Evolutionary conservation across 1,284 basidiomycete genomes (phyloP).

Genomic region (Moniliophthora roreri): DNA sequence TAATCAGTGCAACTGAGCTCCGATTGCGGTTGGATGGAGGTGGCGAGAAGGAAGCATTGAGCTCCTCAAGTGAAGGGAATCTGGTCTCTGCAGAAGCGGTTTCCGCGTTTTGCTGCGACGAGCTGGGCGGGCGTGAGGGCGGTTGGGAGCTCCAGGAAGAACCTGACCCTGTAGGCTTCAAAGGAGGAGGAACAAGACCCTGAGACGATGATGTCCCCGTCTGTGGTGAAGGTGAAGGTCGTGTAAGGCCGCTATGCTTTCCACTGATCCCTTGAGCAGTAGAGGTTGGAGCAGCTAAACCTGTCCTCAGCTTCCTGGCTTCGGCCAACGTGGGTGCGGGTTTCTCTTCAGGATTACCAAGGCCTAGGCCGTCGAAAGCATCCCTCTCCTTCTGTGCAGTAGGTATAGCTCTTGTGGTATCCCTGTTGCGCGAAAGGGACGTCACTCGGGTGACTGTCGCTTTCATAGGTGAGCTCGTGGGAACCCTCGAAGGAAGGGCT

Average conservation of each 20-base stretch:
- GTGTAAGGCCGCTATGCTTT: conserved; percentile 22
- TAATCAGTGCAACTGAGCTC: background rate
- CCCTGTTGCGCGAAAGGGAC: conserved; percentile 24
- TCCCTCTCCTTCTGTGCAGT: conserved; percentile 47
- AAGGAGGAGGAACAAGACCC: conserved; percentile 25
- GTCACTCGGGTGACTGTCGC: conserved; percentile 20
- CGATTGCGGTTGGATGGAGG: conserved; percentile 16
- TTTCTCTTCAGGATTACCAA: conserved; percentile 41
- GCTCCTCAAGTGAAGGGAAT: conserved; percentile 77
- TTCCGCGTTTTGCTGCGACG: conserved; percentile 30
- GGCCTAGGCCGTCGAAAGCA: conserved; percentile 75
- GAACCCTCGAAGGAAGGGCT: conserved; percentile 20
- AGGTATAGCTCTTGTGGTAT: conserved; percentile 8
- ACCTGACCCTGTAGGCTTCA: conserved; percentile 19
- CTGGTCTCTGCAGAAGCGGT: conserved; percentile 59
- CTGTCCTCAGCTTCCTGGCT: conserved; percentile 67
- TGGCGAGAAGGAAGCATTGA: conserved; percentile 61
- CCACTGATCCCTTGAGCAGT: conserved; percentile 23
- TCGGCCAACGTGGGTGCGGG: conserved; percentile 71
- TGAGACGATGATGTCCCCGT: conserved; percentile 35
- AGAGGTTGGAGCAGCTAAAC: conserved; percentile 42
- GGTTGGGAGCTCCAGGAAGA: conserved; percentile 28
- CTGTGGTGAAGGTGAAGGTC: conserved; percentile 48
- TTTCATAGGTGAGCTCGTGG: conserved; percentile 4
- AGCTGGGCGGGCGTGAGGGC: conserved; percentile 21